These are phyloP conservation scores for Solanum piurae DNA, from an alignment of 257 asterid species.

Conservation along the genomic window DNA sequence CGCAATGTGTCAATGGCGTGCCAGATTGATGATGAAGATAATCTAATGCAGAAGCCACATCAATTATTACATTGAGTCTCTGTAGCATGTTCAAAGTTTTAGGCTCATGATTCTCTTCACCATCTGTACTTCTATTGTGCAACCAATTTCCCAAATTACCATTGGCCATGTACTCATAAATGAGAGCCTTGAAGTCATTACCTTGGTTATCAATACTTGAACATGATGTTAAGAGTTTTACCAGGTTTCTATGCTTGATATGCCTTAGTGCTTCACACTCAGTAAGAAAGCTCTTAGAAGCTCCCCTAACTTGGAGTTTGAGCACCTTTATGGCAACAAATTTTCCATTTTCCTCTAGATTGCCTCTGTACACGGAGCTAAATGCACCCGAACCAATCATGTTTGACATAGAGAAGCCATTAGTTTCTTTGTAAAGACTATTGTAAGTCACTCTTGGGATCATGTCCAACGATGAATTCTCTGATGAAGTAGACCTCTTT, in stretches of 20 bases:
- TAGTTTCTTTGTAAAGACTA: conserved; percentile 2
- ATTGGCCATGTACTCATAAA: conserved; percentile 8
- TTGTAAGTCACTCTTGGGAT: conserved; percentile 6
- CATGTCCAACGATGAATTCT: background rate
- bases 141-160: conserved; percentile 16
- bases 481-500: background rate
- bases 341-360: background rate
- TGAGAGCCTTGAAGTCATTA: conserved; percentile 18
- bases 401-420: conserved; percentile 5
- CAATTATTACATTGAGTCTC: conserved; percentile 14
- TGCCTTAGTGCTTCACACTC: conserved; percentile 19
- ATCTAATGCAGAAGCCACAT: conserved; percentile 2
- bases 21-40: conserved; percentile 9
- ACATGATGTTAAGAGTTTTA: conserved; percentile 16
- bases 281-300: conserved; percentile 10
- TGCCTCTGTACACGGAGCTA: conserved; percentile 13
- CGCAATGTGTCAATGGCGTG: conserved; percentile 12
- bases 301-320: conserved; percentile 11
- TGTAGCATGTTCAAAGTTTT: conserved; percentile 3
- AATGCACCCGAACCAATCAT: conserved; percentile 10
- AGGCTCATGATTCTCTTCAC: background rate
- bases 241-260: conserved; percentile 17
- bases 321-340: conserved; percentile 15
- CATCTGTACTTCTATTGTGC: background rate
- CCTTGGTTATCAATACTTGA: conserved; percentile 16